These are phyloP conservation scores for Davidsoniella australis DNA, from an alignment of 2,329 filamentous ascomycete species.

Conservation along the genomic window DNA sequence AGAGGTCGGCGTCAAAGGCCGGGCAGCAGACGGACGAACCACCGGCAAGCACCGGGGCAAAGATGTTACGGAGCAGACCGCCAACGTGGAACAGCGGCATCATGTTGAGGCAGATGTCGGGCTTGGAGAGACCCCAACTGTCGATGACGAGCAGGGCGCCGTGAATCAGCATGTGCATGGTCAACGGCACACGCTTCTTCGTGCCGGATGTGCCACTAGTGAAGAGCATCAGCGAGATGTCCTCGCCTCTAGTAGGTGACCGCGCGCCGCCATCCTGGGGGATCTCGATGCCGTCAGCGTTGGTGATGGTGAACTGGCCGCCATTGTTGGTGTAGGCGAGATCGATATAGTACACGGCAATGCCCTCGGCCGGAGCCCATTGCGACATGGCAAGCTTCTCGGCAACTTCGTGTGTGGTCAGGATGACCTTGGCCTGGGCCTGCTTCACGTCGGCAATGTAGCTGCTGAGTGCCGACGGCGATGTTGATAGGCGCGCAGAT, in stretches of 20 bases:
- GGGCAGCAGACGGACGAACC: conserved; percentile 37
- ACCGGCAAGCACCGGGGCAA: conserved; percentile 35
- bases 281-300: conserved; percentile 6
- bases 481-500: conserved; percentile 35
- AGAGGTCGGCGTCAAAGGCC: conserved; percentile 35
- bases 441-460: conserved; percentile 33
- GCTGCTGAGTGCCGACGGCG: conserved; percentile 30
- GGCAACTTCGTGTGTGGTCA: conserved; percentile 26
- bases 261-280: conserved; percentile 9
- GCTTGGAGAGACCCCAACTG: conserved; percentile 30
- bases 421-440: conserved; percentile 27
- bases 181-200: conserved; percentile 41
- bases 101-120: conserved; percentile 38
- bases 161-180: conserved; percentile 30
- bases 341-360: conserved; percentile 24
- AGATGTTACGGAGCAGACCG: conserved; percentile 36
- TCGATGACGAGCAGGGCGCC: conserved; percentile 35
- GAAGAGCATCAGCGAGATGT: conserved; percentile 35
- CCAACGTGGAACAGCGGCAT: conserved; percentile 42
- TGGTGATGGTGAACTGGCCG: conserved; percentile 17
- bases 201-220: conserved; percentile 40
- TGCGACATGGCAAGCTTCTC: conserved; percentile 22
- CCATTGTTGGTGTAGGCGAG: conserved; percentile 21
- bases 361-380: conserved; percentile 19
- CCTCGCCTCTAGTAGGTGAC: conserved; percentile 25